Conservation (phyloP, 2,329 filamentous ascomycete species). For the Dactylonectria estremocensis region DNA sequence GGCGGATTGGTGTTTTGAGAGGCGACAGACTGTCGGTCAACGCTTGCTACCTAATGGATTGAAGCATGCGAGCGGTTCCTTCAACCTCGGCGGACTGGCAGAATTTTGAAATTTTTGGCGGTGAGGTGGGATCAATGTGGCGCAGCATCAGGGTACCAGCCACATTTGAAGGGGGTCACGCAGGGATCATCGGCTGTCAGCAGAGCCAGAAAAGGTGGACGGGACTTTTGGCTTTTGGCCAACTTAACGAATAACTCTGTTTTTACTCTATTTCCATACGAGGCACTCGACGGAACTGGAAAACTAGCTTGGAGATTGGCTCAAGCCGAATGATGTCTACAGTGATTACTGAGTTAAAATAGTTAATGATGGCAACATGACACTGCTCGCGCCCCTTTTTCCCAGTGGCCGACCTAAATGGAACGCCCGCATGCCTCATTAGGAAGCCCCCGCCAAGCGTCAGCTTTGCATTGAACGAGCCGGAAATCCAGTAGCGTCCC, state of each 20-base stretch:
- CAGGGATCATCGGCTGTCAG: background rate
- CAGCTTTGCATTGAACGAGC: background rate
- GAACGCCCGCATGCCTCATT: background rate
- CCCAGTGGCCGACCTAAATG: too few relatives aligned
- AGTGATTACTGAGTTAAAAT: too few relatives aligned
- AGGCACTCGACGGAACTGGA: too few relatives aligned
- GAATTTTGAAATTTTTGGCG: slow-evolving; percentile 58
- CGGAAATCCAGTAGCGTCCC: background rate
- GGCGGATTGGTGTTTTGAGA: background rate
- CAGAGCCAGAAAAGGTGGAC: too few relatives aligned
- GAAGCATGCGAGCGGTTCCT: background rate
- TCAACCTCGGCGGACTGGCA: slow-evolving; percentile 44
- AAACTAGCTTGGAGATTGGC: too few relatives aligned
- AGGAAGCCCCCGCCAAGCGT: background rate
- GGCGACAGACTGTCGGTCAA: background rate
- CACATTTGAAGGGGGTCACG: slow-evolving; percentile 4
- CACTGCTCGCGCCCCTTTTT: too few relatives aligned
- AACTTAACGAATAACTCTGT: too few relatives aligned
- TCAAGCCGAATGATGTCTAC: too few relatives aligned
- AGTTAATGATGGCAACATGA: too few relatives aligned
- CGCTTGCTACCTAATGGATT: slow-evolving; percentile 1
- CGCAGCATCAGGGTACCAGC: slow-evolving; percentile 8
- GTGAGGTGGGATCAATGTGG: slow-evolving; percentile 48
- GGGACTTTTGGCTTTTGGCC: too few relatives aligned
- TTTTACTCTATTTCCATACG: too few relatives aligned